phyloP scores from a whole-genome alignment of 805 yeast genomes.

The Torulaspora gathmanii region DNA sequence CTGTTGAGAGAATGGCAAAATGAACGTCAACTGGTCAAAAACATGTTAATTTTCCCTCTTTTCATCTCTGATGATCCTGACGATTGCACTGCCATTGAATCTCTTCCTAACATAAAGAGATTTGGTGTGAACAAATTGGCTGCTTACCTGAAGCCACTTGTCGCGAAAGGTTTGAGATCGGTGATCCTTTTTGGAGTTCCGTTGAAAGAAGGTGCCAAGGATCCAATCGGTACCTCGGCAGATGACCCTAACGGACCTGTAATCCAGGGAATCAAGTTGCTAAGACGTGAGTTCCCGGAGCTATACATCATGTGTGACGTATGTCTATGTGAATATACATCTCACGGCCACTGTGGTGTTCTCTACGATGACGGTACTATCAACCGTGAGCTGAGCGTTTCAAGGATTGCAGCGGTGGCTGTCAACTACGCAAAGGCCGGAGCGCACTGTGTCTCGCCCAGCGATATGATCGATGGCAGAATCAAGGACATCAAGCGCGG shows the following conservation, averaged over 20 bases:
- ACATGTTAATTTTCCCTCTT: conserved; percentile 88
- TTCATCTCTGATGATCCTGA: conserved; percentile 78
- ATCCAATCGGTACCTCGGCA: conserved; percentile 78
- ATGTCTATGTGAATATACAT: conserved; percentile 92
- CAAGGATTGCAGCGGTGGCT: conserved; percentile 89
- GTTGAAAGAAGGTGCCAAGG: conserved; percentile 68
- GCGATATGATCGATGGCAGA: conserved; percentile 97
- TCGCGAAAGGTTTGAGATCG: conserved; percentile 74
- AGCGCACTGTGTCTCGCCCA: conserved; percentile 92
- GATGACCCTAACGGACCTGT: conserved; percentile 97
- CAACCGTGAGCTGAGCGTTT: conserved; percentile 67
- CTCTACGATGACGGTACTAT: conserved; percentile 82
- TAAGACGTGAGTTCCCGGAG: conserved; percentile 66
- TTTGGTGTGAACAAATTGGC: conserved; percentile 76
- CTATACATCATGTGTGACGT: conserved; percentile 90
- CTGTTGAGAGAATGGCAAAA: conserved; percentile 86
- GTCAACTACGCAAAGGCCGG: conserved; percentile 95
- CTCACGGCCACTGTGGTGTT: conserved; percentile 97
- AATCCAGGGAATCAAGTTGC: conserved; percentile 64
- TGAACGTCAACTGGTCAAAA: conserved; percentile 75
- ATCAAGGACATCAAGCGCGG: conserved; percentile 83
- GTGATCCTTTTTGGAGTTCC: conserved; percentile 94
- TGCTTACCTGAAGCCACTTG: conserved; percentile 64
- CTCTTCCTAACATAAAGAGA: conserved; percentile 84
- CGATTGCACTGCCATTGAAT: conserved; percentile 66